Conservation (phyloP, 192 early-diverging fungal genomes). For the Pilobolus umbonatus region DNA sequence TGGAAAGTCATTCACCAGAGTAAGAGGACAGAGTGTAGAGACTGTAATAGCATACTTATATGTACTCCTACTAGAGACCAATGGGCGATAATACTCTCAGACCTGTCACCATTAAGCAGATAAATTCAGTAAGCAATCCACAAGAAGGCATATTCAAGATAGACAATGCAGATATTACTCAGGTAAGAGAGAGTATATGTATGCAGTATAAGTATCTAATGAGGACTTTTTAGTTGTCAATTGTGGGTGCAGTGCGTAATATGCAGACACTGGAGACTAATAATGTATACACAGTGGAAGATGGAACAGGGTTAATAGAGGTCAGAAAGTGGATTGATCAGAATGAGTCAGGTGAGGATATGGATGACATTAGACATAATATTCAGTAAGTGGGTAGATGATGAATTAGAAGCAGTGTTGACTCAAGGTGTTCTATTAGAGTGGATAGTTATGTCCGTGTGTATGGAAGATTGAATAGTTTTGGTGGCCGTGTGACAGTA, state of each 20-base stretch:
- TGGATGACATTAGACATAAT: neutral
- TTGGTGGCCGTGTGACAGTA: constrained; percentile 52
- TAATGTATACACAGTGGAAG: constrained; percentile 67
- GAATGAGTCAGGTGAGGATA: constrained; percentile 25
- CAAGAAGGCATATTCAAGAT: constrained; percentile 61
- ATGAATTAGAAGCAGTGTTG: neutral
- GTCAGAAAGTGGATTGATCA: constrained; percentile 57
- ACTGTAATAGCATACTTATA: neutral
- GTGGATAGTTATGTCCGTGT: constrained; percentile 68
- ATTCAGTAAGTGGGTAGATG: constrained; percentile 7
- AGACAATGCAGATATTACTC: constrained; percentile 64
- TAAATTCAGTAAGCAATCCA: constrained; percentile 42
- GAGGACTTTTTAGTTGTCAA: constrained; percentile 46
- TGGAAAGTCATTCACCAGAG: neutral
- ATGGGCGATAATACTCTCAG: constrained; percentile 59
- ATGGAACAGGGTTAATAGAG: constrained; percentile 77
- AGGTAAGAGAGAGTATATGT: constrained; percentile 35
- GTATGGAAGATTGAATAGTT: constrained; percentile 61
- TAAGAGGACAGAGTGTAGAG: neutral
- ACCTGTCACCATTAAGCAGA: constrained; percentile 81
- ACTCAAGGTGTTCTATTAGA: constrained; percentile 17
- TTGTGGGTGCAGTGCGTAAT: constrained; percentile 67
- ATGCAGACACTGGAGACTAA: constrained; percentile 53
- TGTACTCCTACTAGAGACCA: constrained; percentile 4
- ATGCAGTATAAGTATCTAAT: neutral